Evolutionary conservation across 306 rosid genomes (phyloP).

Genomic region (Mimosa bimucronata): DNA sequence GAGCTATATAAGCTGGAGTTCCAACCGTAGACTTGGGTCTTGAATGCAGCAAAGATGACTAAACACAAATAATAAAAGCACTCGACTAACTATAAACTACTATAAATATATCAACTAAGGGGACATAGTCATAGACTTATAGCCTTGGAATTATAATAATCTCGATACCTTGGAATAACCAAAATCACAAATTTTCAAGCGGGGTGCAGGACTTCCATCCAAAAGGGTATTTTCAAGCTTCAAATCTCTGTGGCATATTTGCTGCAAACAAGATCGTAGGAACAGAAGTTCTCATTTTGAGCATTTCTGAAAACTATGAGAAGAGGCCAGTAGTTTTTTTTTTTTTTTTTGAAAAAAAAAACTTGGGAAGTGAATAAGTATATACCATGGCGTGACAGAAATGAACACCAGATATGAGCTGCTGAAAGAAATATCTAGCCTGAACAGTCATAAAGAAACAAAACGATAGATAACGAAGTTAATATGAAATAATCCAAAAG

Average conservation of each 20-base stretch:
- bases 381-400: constrained; percentile 79
- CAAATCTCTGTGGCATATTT: constrained; percentile 76
- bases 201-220: constrained; percentile 86
- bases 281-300: constrained; percentile 2
- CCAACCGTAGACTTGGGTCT: constrained; percentile 80
- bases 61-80: constrained; percentile 27
- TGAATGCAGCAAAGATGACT: constrained; percentile 78
- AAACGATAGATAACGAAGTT: constrained; percentile 23
- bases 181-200: constrained; percentile 77
- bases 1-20: constrained; percentile 81
- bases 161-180: constrained; percentile 72
- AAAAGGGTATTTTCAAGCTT: constrained; percentile 73
- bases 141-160: constrained; percentile 10
- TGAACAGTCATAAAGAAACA: constrained; percentile 36
- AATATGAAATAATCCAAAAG: constrained; percentile 14
- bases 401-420: constrained; percentile 73
- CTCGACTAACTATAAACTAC: neutral
- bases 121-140: neutral
- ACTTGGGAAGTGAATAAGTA: constrained; percentile 7
- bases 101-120: neutral
- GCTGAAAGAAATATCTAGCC: constrained; percentile 88
- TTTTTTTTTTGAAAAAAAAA: neutral
- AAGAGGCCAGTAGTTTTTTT: neutral
- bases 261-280: constrained; percentile 44
- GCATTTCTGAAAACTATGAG: neutral